These are phyloP conservation scores for Physcomitrium patens DNA, from an alignment of 225 moss, liverwort and hornwort species.

Conservation along the genomic window DNA sequence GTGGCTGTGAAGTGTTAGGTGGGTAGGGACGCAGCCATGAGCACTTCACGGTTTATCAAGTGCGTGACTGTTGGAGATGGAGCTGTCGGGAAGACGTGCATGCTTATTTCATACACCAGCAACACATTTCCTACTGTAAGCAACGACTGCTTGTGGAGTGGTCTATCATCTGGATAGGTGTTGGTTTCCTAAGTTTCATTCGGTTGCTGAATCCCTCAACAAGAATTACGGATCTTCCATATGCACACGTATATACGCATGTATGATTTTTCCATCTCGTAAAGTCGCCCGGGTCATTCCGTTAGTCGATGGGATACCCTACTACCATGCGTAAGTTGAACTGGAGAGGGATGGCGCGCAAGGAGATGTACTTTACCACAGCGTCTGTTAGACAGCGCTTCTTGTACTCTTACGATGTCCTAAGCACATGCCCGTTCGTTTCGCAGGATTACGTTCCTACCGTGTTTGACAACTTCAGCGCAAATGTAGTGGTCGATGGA, in stretches of 20 bases:
- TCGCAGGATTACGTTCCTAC: slow-evolving; percentile 98
- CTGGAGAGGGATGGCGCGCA: no score
- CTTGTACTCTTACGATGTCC: slow-evolving; percentile 18
- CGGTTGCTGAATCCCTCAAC: not conserved
- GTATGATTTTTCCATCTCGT: not conserved
- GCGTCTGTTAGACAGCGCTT: slow-evolving; percentile 49
- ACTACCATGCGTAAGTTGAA: not conserved
- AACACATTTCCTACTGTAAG: slow-evolving; percentile 99
- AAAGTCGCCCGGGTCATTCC: not conserved
- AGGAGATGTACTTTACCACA: not conserved
- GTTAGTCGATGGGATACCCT: not conserved
- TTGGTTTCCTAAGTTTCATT: not conserved
- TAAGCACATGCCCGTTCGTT: slow-evolving; percentile 14
- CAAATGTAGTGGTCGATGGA: slow-evolving; percentile 98
- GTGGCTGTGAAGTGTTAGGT: slow-evolving; percentile 30
- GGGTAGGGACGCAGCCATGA: slow-evolving; percentile 76
- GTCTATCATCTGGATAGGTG: slow-evolving; percentile 17
- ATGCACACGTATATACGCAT: no score
- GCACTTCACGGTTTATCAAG: slow-evolving; percentile 99
- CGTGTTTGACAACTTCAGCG: slow-evolving; percentile 99
- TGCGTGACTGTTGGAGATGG: slow-evolving; percentile 99
- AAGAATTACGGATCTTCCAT: not conserved
- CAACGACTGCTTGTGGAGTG: slow-evolving; percentile 23
- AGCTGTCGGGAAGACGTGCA: slow-evolving; percentile 99
- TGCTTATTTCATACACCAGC: slow-evolving; percentile 99